Evolutionary conservation across 2,329 filamentous ascomycete genomes (phyloP).

Genomic region (Colletotrichum eremochloae): DNA sequence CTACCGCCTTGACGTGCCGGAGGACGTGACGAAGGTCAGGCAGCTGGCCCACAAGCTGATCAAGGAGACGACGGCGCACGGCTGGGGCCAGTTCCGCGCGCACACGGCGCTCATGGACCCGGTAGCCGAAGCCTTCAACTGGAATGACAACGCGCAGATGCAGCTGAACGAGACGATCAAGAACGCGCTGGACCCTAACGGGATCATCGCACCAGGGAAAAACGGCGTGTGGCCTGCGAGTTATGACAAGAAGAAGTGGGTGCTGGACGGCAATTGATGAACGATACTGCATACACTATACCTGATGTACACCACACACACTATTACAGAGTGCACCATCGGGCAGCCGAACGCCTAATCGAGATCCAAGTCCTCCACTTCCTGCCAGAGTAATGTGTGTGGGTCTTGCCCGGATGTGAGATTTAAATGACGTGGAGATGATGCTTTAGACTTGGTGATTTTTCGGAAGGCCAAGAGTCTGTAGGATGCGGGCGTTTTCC

Average conservation of each 20-base stretch:
- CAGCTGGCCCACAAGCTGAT: slow-evolving; percentile 51
- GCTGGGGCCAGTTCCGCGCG: slow-evolving; percentile 60
- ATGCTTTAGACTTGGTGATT: background rate
- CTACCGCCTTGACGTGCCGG: slow-evolving; percentile 59
- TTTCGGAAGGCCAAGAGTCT: background rate
- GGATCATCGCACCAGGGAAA: slow-evolving; percentile 50
- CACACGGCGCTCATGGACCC: slow-evolving; percentile 60
- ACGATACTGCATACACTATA: background rate
- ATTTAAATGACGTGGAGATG: background rate
- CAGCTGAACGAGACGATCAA: slow-evolving; percentile 59
- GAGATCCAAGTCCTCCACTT: background rate
- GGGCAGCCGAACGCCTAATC: background rate
- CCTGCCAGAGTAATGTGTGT: background rate
- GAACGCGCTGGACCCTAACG: slow-evolving; percentile 57
- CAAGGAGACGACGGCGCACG: slow-evolving; percentile 54
- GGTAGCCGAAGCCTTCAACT: slow-evolving; percentile 58
- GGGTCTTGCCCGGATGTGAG: background rate
- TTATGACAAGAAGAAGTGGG: slow-evolving; percentile 44
- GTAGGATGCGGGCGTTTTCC: background rate
- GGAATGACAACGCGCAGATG: slow-evolving; percentile 56
- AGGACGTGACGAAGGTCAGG: slow-evolving; percentile 50
- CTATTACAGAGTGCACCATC: background rate
- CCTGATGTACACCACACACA: background rate
- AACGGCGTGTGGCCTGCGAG: slow-evolving; percentile 52
- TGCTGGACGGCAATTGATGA: slow-evolving; percentile 31